Percentiles rank a stretch among this genome's conserved stretches.
phyloP scores from a whole-genome alignment of 257 asterid genomes.

The Jacaranda copaia region DNA sequence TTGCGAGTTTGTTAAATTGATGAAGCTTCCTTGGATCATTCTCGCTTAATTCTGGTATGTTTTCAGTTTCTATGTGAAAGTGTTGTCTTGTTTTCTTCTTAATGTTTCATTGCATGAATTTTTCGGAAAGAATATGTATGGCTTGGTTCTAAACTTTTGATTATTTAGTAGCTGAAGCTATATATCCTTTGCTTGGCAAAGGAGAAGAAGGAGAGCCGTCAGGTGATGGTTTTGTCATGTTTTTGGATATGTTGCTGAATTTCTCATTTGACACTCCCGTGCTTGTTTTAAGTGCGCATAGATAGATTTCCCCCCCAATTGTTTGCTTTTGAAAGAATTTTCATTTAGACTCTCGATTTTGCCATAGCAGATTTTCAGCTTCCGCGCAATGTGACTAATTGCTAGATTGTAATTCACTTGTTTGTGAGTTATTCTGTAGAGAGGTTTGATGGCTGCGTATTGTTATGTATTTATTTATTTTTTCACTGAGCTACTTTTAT shows the following conservation, averaged over 20 bases:
- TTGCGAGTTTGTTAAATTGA: slow-evolving; percentile 37
- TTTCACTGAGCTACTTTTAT: slow-evolving; percentile 28
- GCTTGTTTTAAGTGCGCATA: background rate
- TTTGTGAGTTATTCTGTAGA: background rate
- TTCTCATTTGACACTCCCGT: slow-evolving; percentile 13
- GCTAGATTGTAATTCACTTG: background rate
- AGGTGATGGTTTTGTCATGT: slow-evolving; percentile 20
- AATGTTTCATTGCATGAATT: slow-evolving; percentile 4
- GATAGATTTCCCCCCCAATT: slow-evolving; percentile 10
- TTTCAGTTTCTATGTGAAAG: slow-evolving; percentile 30
- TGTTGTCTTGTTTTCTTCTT: background rate
- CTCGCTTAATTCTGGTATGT: slow-evolving; percentile 54
- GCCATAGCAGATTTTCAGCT: slow-evolving; percentile 1
- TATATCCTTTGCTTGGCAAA: background rate
- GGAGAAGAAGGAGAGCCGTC: background rate
- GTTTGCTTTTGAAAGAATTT: background rate
- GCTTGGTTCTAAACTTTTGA: background rate
- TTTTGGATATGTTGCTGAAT: slow-evolving; percentile 2
- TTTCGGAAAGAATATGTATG: background rate
- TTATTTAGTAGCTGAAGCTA: slow-evolving; percentile 25
- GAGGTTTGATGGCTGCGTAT: slow-evolving; percentile 31
- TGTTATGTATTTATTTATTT: slow-evolving; percentile 2
- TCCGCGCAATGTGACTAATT: slow-evolving; percentile 29
- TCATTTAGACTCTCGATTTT: slow-evolving; percentile 8
- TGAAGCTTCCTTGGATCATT: slow-evolving; percentile 66